Base-by-base conservation (phyloP, 2,329 filamentous ascomycete genomes). In the Mycogone perniciosa region DNA sequence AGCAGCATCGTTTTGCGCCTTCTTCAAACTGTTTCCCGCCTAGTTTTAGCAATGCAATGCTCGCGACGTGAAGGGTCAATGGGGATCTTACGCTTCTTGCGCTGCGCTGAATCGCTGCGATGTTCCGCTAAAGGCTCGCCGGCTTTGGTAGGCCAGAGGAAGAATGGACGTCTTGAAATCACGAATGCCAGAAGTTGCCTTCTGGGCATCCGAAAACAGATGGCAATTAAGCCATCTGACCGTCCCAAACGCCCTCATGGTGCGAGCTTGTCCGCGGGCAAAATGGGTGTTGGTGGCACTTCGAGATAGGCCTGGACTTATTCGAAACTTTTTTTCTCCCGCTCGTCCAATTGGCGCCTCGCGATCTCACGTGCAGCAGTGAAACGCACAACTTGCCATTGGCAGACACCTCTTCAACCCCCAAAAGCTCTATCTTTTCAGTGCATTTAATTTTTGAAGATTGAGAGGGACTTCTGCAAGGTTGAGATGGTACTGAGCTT, bases 1-100 rank as follows among this genome's bases (percentile, higher is more conserved):
- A 5, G 71, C 67, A 35, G 76, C 71, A 50, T 77, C 75, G 46
- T 80, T 74, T 57, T 80, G 76, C 6, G 78, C 76, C 55, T 79
- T 76, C 59, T 72, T 75, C 55, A 82, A 64, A 48, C 69, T 72
- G 31, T 9, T 35, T 34, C 3, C 46, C 10, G 38, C 6, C 20
- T 8, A 4, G 8, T 37, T 38, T 61, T 13, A 62, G 58, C 35
- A 46, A 53, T 31, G 10, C 8, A 43, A 38, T 20, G 26, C 7
- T 46, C 26, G 11, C 26, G 10, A n/a, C 46, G 26, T 50, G 46
- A 44, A 31, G 30, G 20, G 30, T 38, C 11, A 13, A 13, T 46
- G 30, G 33, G 42, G 37, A 55, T 57, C 67, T 57, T 62, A 72
- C 70, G 71, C 71, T 62, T 72, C 70, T 54, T 72, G 70, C 39